phyloP scores from a whole-genome alignment of 345 rosid species.

The Xanthoceras sorbifolium region DNA sequence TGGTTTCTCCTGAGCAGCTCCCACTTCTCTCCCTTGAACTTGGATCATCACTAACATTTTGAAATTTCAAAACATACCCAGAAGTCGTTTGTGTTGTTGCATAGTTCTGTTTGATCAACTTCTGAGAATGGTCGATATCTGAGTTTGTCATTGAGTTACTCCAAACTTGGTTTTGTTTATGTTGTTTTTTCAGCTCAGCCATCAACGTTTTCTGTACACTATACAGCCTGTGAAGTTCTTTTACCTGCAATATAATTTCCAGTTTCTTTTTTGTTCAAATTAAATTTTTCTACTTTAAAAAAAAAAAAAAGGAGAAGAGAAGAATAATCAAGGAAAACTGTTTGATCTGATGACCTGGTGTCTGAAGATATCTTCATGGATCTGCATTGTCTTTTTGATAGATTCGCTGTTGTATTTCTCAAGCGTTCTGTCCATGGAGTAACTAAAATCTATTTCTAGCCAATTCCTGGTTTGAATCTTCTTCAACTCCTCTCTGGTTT shows the following conservation, averaged over 20 bases:
- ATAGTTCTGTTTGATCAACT: conserved; percentile 25
- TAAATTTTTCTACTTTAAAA: not conserved
- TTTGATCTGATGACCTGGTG: conserved; percentile 54
- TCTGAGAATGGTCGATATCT: conserved; percentile 21
- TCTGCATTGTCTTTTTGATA: conserved; percentile 75
- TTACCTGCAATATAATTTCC: conserved; percentile 55
- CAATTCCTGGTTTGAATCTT: conserved; percentile 23
- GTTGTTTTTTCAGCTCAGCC: conserved; percentile 52
- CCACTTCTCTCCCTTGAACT: conserved; percentile 55
- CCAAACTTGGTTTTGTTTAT: conserved; percentile 39
- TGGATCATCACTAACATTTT: conserved; percentile 24
- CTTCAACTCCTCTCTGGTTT: conserved; percentile 25
- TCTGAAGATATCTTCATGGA: conserved; percentile 72
- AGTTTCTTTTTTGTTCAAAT: not conserved
- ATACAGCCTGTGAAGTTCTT: conserved; percentile 80
- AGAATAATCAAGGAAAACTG: not conserved
- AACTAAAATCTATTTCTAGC: conserved; percentile 10
- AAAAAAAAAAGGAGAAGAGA: not conserved
- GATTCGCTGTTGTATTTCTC: conserved; percentile 52
- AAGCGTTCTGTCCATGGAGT: conserved; percentile 49
- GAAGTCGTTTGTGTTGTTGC: conserved; percentile 22
- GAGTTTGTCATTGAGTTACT: conserved; percentile 16
- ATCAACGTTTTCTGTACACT: conserved; percentile 67
- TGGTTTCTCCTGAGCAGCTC: conserved; percentile 45
- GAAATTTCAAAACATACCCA: conserved; percentile 23